Conservation (phyloP, 2,329 filamentous ascomycete species). For the Fusarium sp. region DNA sequence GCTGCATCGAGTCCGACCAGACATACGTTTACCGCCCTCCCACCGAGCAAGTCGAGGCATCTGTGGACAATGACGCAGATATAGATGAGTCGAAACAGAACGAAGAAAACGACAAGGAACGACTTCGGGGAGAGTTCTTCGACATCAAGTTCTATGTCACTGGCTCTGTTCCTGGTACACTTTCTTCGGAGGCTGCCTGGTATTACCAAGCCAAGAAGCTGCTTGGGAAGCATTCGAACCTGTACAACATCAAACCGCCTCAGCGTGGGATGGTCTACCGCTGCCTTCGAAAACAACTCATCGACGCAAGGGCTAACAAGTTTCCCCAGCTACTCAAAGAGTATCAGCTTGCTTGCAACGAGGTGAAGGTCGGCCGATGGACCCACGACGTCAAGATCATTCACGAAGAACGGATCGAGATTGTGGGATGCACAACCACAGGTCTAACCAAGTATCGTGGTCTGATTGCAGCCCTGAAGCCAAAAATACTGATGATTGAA, state of each 20-base stretch:
- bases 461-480: constrained; percentile 75
- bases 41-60: constrained; percentile 23
- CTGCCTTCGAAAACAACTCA: constrained; percentile 69
- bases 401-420: constrained; percentile 56
- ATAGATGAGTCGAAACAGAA: constrained; percentile 7
- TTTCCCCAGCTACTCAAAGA: constrained; percentile 66
- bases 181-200: constrained; percentile 29
- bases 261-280: constrained; percentile 77
- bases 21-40: constrained; percentile 46
- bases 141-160: constrained; percentile 41
- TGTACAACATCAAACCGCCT: constrained; percentile 71
- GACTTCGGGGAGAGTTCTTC: constrained; percentile 69
- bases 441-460: constrained; percentile 85
- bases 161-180: constrained; percentile 21
- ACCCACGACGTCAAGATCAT: constrained; percentile 67
- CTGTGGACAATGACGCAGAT: not conserved
- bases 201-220: constrained; percentile 26
- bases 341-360: constrained; percentile 65
- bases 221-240: constrained; percentile 57
- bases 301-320: constrained; percentile 61
- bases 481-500: constrained; percentile 80
- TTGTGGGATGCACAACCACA: constrained; percentile 81
- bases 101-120: constrained; percentile 56
- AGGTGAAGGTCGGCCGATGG: constrained; percentile 71
- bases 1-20: constrained; percentile 34